These are phyloP conservation scores for Penicillium odoratum DNA, from an alignment of 495 filamentous ascomycete species.

Conservation along the genomic window DNA sequence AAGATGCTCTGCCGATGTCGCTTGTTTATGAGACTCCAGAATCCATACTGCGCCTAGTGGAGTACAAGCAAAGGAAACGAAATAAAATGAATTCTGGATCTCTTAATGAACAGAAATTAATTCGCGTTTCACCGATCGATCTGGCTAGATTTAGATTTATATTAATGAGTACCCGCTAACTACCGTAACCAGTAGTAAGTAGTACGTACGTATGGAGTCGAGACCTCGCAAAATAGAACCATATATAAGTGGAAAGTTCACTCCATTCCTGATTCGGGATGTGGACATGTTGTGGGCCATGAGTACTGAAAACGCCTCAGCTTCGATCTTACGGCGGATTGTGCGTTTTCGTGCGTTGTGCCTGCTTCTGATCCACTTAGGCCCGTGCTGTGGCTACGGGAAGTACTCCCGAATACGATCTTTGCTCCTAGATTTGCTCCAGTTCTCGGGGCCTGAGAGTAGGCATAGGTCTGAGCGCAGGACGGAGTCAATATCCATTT, in stretches of 20 bases:
- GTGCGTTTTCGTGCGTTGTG: slow-evolving; percentile 1
- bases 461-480: not conserved
- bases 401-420: slow-evolving; percentile 14
- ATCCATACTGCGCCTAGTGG: not conserved
- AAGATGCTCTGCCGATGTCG: not conserved
- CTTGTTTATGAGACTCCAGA: not conserved
- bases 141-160: no score
- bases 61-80: not conserved
- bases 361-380: slow-evolving; percentile 11
- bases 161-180: no score
- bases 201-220: not conserved
- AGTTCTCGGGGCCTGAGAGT: not conserved
- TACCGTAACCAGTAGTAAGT: not conserved
- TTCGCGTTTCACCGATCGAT: no score
- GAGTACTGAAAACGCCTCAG: not conserved
- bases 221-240: no score
- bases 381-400: slow-evolving; percentile 14
- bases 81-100: not conserved
- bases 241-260: not conserved
- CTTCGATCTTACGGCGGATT: slow-evolving; percentile 6
- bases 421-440: not conserved
- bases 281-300: not conserved
- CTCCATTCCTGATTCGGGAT: not conserved
- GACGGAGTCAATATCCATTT: no score
- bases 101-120: no score